Evolutionary conservation across 345 rosid genomes (phyloP), one percentile per base, ranked within the genome.

Genomic region (Ceriops tagal): DNA sequence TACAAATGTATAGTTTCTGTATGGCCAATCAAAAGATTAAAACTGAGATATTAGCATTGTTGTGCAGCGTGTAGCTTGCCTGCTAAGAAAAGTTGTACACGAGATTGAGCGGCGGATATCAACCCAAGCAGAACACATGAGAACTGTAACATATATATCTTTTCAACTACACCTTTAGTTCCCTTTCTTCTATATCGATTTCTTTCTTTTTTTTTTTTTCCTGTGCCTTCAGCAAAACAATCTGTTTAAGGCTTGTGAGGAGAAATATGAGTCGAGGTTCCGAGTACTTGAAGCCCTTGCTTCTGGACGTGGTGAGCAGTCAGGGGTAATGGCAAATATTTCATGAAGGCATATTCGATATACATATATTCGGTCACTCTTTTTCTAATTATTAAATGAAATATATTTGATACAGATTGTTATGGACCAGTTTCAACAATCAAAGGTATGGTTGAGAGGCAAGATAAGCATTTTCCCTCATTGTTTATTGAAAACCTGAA

Each of bases 81-180:
- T 95, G 1, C 56, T 92, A 64, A 86, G 97, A 69, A 92, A 89
- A 80, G 96, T 90, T 4, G 96, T 89, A 71, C 99, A 84, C 74
- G 97, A 95, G 89, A 92, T 95, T 65, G 99, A 89, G 79, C 81
- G 97, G 22, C 93, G 99, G 2, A 88, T 95, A 81, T 89, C 99
- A 71, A 95, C 99, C 73, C 99, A 95, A 83, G 91, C 98, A 51
- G 98, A 92, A 37, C 98, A 90, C 73, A 73, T 95, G 68, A 81
- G 92, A 90, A 95, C 92, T 43, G 99, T 95, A 83, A 79, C 57
- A 52, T 59, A 16, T 55, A 53, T 65, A 46, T 69, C 26, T 60
- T 26, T 21, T 22, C 58, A 15, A 21, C n/a, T 26, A 19, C 39
- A 58, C 62, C 1, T 26, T 39, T 34, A 22, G 46, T 64, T 26